A percentile compares a stretch with the other conserved stretches of the same genome.
phyloP scores from a whole-genome alignment of 305 asterid genomes.

The Fraxinus ornus region DNA sequence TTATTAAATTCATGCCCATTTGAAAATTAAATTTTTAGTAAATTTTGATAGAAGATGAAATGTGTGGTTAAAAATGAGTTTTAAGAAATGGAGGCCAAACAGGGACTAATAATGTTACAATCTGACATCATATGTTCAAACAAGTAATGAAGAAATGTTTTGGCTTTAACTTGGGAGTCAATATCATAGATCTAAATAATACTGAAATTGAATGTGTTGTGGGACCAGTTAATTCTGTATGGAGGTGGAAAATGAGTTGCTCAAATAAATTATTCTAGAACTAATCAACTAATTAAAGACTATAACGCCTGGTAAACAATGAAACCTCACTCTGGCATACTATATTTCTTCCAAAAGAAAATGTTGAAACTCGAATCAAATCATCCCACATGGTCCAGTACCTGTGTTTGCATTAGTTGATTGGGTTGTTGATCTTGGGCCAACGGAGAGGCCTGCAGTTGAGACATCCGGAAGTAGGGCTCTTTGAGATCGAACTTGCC shows the following conservation, averaged over 20 bases:
- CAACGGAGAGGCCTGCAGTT: conserved; percentile 71
- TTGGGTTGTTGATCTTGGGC: conserved; percentile 71
- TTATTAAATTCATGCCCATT: neutral
- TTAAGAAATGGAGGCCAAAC: neutral
- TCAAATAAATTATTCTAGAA: neutral
- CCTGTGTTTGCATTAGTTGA: conserved; percentile 81
- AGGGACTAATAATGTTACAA: neutral
- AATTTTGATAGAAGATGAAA: neutral
- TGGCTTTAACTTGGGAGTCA: neutral
- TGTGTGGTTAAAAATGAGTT: neutral
- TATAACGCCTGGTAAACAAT: neutral
- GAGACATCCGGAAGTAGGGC: conserved; percentile 98
- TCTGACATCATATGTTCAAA: neutral
- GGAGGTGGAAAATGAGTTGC: neutral
- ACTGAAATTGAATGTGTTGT: neutral
- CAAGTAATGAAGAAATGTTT: neutral
- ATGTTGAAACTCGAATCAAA: neutral
- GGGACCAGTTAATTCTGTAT: neutral
- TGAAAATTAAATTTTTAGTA: no score
- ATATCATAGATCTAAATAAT: neutral
- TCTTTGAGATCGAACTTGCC: conserved; percentile 92
- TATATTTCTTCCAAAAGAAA: neutral
- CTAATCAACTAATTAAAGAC: neutral
- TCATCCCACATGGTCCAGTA: conserved; percentile 24
- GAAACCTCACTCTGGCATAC: neutral